Evolutionary conservation across 345 rosid genomes (phyloP).

Genomic region (Pugionium dolabratum): DNA sequence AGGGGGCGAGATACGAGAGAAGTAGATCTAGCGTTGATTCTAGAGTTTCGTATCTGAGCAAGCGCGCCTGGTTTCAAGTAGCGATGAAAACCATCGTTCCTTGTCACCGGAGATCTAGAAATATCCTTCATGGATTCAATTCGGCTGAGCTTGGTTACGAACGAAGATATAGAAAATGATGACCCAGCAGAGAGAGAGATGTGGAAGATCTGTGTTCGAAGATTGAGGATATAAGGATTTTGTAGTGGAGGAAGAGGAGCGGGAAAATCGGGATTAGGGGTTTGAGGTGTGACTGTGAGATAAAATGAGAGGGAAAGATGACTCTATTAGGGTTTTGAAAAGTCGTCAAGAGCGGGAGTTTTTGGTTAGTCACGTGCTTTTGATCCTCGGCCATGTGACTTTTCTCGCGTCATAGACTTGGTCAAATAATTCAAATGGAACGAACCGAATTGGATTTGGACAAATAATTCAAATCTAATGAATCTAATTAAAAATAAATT

Average conservation of each 20-base stretch:
- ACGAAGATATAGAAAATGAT: not conserved
- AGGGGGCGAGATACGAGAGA: conserved; percentile 19
- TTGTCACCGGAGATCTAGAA: conserved; percentile 43
- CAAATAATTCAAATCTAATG: too few species aligned
- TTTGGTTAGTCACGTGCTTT: conserved; percentile 12
- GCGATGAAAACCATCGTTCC: conserved; percentile 46
- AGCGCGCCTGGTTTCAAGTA: conserved; percentile 70
- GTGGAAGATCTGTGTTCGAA: conserved; percentile 5
- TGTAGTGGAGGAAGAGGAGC: conserved; percentile 40
- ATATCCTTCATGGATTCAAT: conserved; percentile 38
- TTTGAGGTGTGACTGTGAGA: conserved; percentile 19
- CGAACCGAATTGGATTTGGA: too few species aligned
- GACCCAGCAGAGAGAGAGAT: not conserved
- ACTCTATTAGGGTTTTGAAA: conserved; percentile 38
- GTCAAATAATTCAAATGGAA: too few species aligned
- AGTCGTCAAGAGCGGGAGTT: conserved; percentile 31
- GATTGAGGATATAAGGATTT: conserved; percentile 23
- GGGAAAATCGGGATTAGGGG: conserved; percentile 42
- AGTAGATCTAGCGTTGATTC: conserved; percentile 50
- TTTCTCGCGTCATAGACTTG: too few species aligned
- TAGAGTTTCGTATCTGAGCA: conserved; percentile 60
- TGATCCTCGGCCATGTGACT: too few species aligned
- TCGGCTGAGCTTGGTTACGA: not conserved
- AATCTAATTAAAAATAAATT: too few species aligned
- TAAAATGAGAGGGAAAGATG: conserved; percentile 18